Evolutionary conservation across 2,329 filamentous ascomycete genomes (phyloP).

Genomic region (Metarhizium guizhouense): DNA sequence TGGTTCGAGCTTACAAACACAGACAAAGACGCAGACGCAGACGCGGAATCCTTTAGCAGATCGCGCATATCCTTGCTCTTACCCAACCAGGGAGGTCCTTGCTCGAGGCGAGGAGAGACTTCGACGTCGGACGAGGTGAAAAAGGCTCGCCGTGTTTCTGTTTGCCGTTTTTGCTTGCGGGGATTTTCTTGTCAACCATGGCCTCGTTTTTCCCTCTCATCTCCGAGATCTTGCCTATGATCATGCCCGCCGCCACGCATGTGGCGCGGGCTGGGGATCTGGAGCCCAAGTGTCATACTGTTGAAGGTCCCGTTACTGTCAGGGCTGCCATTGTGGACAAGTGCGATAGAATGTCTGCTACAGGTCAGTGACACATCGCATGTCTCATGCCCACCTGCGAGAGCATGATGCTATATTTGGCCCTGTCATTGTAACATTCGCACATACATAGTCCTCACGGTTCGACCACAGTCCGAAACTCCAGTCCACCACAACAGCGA

Average conservation of each 20-base stretch:
- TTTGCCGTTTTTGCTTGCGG: neutral
- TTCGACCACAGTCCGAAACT: slow-evolving; percentile 51
- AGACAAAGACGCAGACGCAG: too few relatives aligned
- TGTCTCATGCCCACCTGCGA: neutral
- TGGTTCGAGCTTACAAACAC: neutral
- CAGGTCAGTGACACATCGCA: slow-evolving; percentile 35
- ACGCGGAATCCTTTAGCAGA: neutral
- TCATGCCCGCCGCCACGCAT: slow-evolving; percentile 48
- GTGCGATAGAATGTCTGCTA: slow-evolving; percentile 58
- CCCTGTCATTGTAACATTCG: neutral
- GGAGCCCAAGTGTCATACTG: slow-evolving; percentile 26
- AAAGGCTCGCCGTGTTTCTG: too few relatives aligned
- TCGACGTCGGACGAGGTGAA: too few relatives aligned
- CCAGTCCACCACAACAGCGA: slow-evolving; percentile 62
- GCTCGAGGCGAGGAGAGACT: too few relatives aligned
- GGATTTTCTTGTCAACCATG: slow-evolving; percentile 24
- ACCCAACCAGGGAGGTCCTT: too few relatives aligned
- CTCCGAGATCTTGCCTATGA: slow-evolving; percentile 50
- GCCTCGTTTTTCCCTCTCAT: slow-evolving; percentile 45
- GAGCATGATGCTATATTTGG: neutral
- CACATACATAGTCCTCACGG: slow-evolving; percentile 44
- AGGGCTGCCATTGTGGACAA: slow-evolving; percentile 52
- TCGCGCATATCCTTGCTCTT: neutral
- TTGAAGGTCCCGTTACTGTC: slow-evolving; percentile 23
- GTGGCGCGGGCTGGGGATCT: slow-evolving; percentile 41